Evolutionary conservation across 2,329 filamentous ascomycete species (phyloP), one percentile per base, ranked within the genome.

Genomic region (Trichophyton equinum): DNA sequence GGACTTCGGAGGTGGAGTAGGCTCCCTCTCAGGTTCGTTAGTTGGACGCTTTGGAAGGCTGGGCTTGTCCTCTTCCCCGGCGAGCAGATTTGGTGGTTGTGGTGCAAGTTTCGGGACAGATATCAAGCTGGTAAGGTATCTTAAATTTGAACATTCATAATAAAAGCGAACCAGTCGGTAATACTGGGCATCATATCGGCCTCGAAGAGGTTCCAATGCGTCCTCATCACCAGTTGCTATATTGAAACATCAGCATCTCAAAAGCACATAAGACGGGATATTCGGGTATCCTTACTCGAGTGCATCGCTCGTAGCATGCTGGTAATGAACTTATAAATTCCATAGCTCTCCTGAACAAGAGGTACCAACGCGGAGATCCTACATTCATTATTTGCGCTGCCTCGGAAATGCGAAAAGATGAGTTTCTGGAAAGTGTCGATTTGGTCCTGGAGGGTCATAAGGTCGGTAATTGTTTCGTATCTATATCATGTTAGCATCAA

Each of bases 301-400:
- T 99, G 92, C 91, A 99, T 96, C 15, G 94, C 94, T 61, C 94
- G 85, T 64, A 99, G 77, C 94, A 99, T 99, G 86, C 94, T 99
- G 0, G 94, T 99, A 66, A 96, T 91, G 73, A 99, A 99, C 76
- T 97, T 97, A 81, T 99, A 99, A 67, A 99, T 97, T 56, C 94
- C 94, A 75, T 97, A 99, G 73, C 91, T 97, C 78, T 99, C 94
- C 72, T 96, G 90, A 2, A 99, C 94, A 49, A 99, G 78, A 1
- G 91, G 90, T 22, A 97, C 91, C 59, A 99, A 77, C 1, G 94
- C 89, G 13, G 92, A 95, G 69, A 99, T 99, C 64, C 92, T 84
- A 74, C 92, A 97, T 74, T 99, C 94, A 70, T 97, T 99, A 76
- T 96, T 95, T 56, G 88, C 86, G 27, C 91, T 88, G 66, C 86